Evolutionary conservation across 2,329 filamentous ascomycete genomes (phyloP).

Genomic region (Graphilbum fragrans): DNA sequence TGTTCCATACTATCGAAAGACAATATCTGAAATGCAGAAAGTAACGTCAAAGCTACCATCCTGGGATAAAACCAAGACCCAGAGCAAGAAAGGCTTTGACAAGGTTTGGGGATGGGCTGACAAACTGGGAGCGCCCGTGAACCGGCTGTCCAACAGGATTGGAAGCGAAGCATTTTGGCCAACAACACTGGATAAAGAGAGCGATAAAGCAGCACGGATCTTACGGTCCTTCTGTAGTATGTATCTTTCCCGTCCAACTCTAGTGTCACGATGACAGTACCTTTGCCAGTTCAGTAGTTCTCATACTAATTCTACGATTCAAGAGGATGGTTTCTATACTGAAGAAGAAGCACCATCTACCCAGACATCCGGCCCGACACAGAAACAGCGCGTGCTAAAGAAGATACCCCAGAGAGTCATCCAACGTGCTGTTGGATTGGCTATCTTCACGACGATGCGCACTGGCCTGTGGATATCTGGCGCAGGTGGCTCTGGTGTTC

Average conservation of each 20-base stretch:
- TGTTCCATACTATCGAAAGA: too few relatives aligned
- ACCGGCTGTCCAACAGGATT: constrained; percentile 20
- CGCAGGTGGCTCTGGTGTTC: constrained; percentile 46
- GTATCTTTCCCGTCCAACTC: constrained; percentile 4
- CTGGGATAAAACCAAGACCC: constrained; percentile 42
- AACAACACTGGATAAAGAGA: constrained; percentile 59
- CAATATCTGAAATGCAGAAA: constrained; percentile 19
- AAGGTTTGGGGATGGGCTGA: constrained; percentile 57
- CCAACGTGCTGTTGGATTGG: constrained; percentile 52
- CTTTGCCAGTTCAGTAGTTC: neutral
- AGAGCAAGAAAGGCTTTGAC: constrained; percentile 57
- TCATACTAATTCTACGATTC: constrained; percentile 9
- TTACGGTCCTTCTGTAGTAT: constrained; percentile 57
- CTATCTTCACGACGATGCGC: constrained; percentile 57
- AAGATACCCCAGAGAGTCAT: constrained; percentile 50
- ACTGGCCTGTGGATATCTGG: constrained; percentile 44
- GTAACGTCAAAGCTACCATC: constrained; percentile 23
- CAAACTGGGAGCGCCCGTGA: constrained; percentile 32
- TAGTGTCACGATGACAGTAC: neutral
- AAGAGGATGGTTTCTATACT: constrained; percentile 41
- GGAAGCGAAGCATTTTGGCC: constrained; percentile 69
- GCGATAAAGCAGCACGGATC: constrained; percentile 64
- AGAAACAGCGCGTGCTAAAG: constrained; percentile 31
- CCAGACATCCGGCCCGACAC: constrained; percentile 7
- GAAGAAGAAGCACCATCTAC: constrained; percentile 14